Percentiles rank a stretch among this genome's conserved stretches.
phyloP scores from a whole-genome alignment of 495 filamentous ascomycete genomes.

The Aspergillus sclerotioniger region DNA sequence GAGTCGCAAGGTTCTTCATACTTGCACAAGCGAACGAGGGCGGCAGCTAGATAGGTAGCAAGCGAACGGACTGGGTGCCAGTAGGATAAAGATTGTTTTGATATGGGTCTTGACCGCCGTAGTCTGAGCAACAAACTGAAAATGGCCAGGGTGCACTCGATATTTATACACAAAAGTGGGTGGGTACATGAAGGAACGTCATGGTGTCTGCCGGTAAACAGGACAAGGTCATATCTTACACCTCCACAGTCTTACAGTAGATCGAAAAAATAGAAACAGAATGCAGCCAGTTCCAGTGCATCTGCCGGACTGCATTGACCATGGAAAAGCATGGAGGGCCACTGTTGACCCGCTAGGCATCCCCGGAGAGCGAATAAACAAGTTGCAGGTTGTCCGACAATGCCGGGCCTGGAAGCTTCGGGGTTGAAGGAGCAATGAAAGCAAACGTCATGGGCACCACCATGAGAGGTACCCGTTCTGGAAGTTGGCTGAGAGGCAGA shows the following conservation, averaged over 20 bases:
- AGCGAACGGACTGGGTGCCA: slow-evolving; percentile 14
- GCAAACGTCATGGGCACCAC: slow-evolving; percentile 20
- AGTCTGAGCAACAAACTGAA: slow-evolving; percentile 52
- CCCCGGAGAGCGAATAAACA: slow-evolving; percentile 10
- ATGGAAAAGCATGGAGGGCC: slow-evolving; percentile 12
- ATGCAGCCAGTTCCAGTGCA: slow-evolving; percentile 11
- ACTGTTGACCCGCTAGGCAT: slow-evolving; percentile 8
- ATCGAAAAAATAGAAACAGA: slow-evolving; percentile 19
- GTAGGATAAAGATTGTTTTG: slow-evolving; percentile 9
- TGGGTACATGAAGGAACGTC: slow-evolving; percentile 16
- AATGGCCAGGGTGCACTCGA: slow-evolving; percentile 58
- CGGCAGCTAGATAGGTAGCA: neutral
- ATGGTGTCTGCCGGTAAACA: slow-evolving; percentile 6
- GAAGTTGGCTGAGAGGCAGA: slow-evolving; percentile 3
- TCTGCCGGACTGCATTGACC: slow-evolving; percentile 11
- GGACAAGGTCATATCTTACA: slow-evolving; percentile 2
- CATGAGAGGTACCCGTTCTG: slow-evolving; percentile 8
- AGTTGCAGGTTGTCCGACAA: slow-evolving; percentile 14
- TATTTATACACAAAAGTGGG: slow-evolving; percentile 27
- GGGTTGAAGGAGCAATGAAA: slow-evolving; percentile 7
- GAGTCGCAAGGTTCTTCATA: slow-evolving; percentile 36
- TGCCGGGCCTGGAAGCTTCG: slow-evolving; percentile 18
- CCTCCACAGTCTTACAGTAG: slow-evolving; percentile 7
- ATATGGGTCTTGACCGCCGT: slow-evolving; percentile 10
- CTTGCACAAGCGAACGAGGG: slow-evolving; percentile 19